These are phyloP conservation scores for Paramecium octaurelia DNA, from an alignment of 73 alveolate genomes.

Conservation along the genomic window DNA sequence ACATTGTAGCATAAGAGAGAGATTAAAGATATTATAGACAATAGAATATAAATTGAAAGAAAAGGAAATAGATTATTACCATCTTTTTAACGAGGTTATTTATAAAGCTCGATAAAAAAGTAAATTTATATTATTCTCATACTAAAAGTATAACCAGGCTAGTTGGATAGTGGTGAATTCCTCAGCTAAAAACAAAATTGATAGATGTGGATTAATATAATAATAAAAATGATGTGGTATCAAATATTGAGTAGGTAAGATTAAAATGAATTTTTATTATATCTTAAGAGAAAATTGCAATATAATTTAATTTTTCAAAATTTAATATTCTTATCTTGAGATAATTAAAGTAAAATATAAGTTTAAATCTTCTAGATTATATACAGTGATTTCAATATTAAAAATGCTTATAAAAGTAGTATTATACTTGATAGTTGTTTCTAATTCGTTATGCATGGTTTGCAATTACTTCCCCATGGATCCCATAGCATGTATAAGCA, in stretches of 20 bases:
- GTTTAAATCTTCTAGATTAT: neutral
- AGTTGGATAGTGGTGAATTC: no score
- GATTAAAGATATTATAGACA: no score
- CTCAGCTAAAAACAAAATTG: neutral
- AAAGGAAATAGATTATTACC: no score
- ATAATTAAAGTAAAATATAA: neutral
- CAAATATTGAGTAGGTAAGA: neutral
- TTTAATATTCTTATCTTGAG: neutral
- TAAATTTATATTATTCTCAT: neutral
- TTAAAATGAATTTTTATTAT: neutral
- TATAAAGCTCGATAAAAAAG: no score
- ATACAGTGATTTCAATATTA: neutral
- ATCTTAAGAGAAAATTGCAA: neutral
- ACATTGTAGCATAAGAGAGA: no score
- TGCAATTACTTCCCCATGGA: constrained; percentile 32
- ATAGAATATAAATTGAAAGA: no score
- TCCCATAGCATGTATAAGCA: constrained; percentile 6
- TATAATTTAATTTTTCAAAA: neutral
- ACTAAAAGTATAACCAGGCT: no score
- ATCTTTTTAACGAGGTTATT: no score
- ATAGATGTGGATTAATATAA: no score
- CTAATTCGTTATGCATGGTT: neutral
- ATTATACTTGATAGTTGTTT: neutral
- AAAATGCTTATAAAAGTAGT: neutral
- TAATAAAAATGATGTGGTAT: neutral